Conservation (phyloP, 108 stramenopile species). For the Asterionellopsis glacialis region DNA sequence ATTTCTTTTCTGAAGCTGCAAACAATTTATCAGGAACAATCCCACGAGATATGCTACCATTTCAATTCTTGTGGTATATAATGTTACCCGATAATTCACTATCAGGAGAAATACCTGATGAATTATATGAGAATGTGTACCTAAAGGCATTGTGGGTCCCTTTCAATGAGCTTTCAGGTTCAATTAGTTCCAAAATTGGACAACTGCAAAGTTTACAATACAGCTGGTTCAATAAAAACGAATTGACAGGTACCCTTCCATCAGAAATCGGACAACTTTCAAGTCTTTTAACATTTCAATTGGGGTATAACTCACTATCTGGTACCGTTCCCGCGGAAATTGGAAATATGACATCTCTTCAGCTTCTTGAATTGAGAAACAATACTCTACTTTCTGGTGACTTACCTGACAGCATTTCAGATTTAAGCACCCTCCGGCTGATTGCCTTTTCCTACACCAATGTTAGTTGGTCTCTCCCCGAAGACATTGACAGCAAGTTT, state of each 20-base stretch:
- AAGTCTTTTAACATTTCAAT: not conserved
- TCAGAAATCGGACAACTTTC: conserved; percentile 1
- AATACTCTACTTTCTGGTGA: too few relatives aligned
- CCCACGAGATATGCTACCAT: too few relatives aligned
- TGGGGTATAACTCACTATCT: not conserved
- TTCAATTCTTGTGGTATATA: too few relatives aligned
- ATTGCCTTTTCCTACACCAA: too few relatives aligned
- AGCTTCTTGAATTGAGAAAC: too few relatives aligned
- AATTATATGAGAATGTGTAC: not conserved
- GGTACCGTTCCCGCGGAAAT: conserved; percentile 1
- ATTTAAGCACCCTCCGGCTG: too few relatives aligned
- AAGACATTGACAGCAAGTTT: too few relatives aligned
- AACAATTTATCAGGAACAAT: too few relatives aligned
- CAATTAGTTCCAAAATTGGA: not conserved
- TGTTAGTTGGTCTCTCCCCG: too few relatives aligned
- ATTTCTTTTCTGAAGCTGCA: too few relatives aligned
- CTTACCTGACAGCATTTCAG: too few relatives aligned
- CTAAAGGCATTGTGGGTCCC: not conserved
- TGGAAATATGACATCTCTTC: not conserved
- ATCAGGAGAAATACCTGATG: not conserved
- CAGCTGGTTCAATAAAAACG: not conserved
- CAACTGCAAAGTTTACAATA: not conserved
- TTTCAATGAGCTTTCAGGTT: not conserved
- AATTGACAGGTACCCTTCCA: conserved; percentile 2
- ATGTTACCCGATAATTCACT: too few relatives aligned